Evolutionary conservation across 2,329 filamentous ascomycete genomes (phyloP).

Genomic region (Scleromitrula shiraiana): DNA sequence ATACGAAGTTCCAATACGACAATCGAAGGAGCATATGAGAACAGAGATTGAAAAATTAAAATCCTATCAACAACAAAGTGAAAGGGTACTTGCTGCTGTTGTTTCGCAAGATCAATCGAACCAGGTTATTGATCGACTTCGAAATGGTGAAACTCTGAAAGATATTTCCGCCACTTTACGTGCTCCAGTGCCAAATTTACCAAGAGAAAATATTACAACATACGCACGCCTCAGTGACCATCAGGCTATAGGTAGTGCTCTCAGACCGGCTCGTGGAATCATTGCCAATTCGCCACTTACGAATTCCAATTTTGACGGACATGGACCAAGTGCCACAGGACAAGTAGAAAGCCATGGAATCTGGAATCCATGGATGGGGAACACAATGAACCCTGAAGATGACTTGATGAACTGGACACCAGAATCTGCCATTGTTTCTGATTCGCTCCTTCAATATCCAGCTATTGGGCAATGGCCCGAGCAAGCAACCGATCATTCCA

Average conservation of each 20-base stretch:
- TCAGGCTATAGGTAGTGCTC: constrained; percentile 18
- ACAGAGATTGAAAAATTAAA: constrained; percentile 51
- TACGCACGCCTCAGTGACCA: constrained; percentile 32
- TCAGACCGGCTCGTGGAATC: constrained; percentile 32
- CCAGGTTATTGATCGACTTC: constrained; percentile 45
- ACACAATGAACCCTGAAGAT: background rate
- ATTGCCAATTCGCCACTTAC: constrained; percentile 40
- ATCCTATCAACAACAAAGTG: constrained; percentile 45
- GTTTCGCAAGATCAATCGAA: constrained; percentile 28
- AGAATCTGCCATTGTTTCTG: constrained; percentile 15
- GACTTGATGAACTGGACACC: constrained; percentile 28
- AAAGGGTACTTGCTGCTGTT: constrained; percentile 49
- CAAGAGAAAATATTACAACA: constrained; percentile 20
- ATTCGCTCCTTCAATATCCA: constrained; percentile 38
- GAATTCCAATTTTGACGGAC: constrained; percentile 37
- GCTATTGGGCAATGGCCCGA: constrained; percentile 34
- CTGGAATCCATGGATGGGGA: constrained; percentile 1
- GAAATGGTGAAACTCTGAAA: constrained; percentile 46
- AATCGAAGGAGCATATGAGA: constrained; percentile 55
- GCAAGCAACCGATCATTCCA: constrained; percentile 4
- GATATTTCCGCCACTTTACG: constrained; percentile 48
- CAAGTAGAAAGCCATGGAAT: constrained; percentile 5
- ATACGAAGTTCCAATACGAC: constrained; percentile 55
- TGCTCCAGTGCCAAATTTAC: constrained; percentile 26
- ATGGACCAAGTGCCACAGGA: background rate